Percentiles rank a stretch among this genome's conserved stretches.
phyloP scores from a whole-genome alignment of 1,139 yeast genomes.

The Hansenula lynferdii region DNA sequence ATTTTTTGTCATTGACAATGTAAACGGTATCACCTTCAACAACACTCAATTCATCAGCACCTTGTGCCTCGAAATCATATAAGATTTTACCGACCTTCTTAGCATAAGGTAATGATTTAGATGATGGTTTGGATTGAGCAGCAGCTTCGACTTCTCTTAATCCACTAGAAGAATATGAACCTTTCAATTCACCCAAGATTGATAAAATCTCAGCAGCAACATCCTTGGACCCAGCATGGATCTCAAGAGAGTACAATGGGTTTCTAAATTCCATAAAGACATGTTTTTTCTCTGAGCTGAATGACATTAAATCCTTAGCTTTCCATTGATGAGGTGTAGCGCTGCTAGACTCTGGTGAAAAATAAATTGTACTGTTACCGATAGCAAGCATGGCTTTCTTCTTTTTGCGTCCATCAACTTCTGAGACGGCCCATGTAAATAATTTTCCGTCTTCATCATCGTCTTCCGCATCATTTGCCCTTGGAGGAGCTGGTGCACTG shows the following conservation, averaged over 20 bases:
- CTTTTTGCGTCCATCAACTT: slow-evolving; percentile 86
- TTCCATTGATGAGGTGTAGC: slow-evolving; percentile 66
- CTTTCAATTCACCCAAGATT: slow-evolving; percentile 80
- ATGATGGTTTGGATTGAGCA: slow-evolving; percentile 41
- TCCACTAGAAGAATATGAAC: slow-evolving; percentile 74
- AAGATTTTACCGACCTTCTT: slow-evolving; percentile 68
- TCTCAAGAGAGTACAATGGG: slow-evolving; percentile 76
- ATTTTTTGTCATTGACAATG: slow-evolving; percentile 71
- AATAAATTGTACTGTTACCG: slow-evolving; percentile 50
- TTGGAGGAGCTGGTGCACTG: slow-evolving; percentile 4
- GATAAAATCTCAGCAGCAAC: slow-evolving; percentile 80
- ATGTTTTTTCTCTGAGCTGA: slow-evolving; percentile 88
- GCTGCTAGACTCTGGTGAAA: slow-evolving; percentile 48
- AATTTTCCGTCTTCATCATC: slow-evolving; percentile 24
- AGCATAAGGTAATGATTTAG: slow-evolving; percentile 29
- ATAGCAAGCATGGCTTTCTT: slow-evolving; percentile 61
- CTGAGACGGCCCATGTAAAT: slow-evolving; percentile 84
- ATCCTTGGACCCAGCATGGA: slow-evolving; percentile 86
- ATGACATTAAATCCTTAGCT: slow-evolving; percentile 62
- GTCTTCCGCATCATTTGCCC: slow-evolving; percentile 18
- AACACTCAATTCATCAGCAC: slow-evolving; percentile 75
- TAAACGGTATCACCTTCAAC: slow-evolving; percentile 79
- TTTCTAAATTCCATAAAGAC: slow-evolving; percentile 81
- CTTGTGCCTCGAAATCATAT: slow-evolving; percentile 86
- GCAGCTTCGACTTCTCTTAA: slow-evolving; percentile 81